Conservation (phyloP, 1,139 yeast species). For the Schwanniomyces etchellsii region DNA sequence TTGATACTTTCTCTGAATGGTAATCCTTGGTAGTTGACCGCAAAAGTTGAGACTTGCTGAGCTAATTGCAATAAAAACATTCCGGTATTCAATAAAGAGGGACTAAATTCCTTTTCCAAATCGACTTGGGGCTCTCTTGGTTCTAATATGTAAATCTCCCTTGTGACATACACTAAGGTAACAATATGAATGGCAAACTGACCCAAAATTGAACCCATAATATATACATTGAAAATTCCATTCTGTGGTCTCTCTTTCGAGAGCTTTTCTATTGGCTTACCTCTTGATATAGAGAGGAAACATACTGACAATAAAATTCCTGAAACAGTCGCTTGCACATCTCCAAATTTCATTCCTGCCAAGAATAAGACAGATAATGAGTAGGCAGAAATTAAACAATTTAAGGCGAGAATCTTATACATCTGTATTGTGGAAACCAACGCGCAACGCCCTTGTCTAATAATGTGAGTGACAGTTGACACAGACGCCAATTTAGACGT, state of each 20-base stretch:
- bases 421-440: conserved; percentile 95
- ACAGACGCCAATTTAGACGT: conserved; percentile 93
- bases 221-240: conserved; percentile 89
- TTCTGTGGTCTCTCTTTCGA: conserved; percentile 97
- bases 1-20: conserved; percentile 91
- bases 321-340: conserved; percentile 91
- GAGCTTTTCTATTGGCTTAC: conserved; percentile 82
- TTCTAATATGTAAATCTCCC: conserved; percentile 78
- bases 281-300: conserved; percentile 92
- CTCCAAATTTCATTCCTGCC: conserved; percentile 98
- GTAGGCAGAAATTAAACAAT: conserved; percentile 95
- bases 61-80: conserved; percentile 91
- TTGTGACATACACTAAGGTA: conserved; percentile 76
- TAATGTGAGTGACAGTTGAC: conserved; percentile 84
- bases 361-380: conserved; percentile 88
- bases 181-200: conserved; percentile 91
- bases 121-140: conserved; percentile 89
- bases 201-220: conserved; percentile 95
- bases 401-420: conserved; percentile 96
- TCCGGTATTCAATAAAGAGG: conserved; percentile 92
- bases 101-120: conserved; percentile 80
- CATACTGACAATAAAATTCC: conserved; percentile 90
- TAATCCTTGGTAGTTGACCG: conserved; percentile 94
- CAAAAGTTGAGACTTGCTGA: conserved; percentile 96
- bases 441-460: conserved; percentile 99